Base-by-base conservation (phyloP, 2,329 filamentous ascomycete species). In the Penicillium sp. region DNA sequence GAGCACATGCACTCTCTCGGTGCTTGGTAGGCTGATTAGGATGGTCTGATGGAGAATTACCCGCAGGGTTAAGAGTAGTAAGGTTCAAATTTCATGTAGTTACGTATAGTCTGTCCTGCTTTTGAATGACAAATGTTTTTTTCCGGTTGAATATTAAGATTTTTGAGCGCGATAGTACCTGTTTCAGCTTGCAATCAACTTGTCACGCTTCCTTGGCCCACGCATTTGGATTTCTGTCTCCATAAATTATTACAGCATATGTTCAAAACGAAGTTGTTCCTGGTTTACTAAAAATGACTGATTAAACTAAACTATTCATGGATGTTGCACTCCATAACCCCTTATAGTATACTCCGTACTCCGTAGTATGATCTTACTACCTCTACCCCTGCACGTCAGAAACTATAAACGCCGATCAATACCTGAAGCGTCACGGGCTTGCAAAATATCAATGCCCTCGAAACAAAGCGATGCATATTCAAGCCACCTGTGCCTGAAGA, bases 11-110 rank as follows among this genome's bases (percentile, higher is more conserved):
- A 55, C 11, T 49, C 54, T 8, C 51, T 69, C 17, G 63, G 62
- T 17, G 63, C 58, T n/a, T 71, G 68, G 68, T 69, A 63, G 50
- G 26, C 17, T 33, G 16, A 31, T 25, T 3, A 6, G 25, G 28
- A 36, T 48, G 22, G 9, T 14, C 10, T 9, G 14, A 3, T 11
- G 14, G n/a, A 47, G 16, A 10, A 26, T 14, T 33, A 17, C 26
- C 2, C 5, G 31, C 6, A 31, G n/a, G 9, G 10, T 17, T 22
- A 33, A 16, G 43, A 25, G 14, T 35, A 9, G 14, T 35, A 35
- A n/a, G 17, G 12, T 14, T 19, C 5, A 22, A 36, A 8, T 30
- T 19, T 45, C 12, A 30, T 12, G 22, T 31, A n/a, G 5, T 26
- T 14, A 10, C 14, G 11, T 26, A 50, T 33, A 16, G 14, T 17